Base-by-base conservation (phyloP, 1,139 yeast genomes). In the Yueomyces sp. region DNA sequence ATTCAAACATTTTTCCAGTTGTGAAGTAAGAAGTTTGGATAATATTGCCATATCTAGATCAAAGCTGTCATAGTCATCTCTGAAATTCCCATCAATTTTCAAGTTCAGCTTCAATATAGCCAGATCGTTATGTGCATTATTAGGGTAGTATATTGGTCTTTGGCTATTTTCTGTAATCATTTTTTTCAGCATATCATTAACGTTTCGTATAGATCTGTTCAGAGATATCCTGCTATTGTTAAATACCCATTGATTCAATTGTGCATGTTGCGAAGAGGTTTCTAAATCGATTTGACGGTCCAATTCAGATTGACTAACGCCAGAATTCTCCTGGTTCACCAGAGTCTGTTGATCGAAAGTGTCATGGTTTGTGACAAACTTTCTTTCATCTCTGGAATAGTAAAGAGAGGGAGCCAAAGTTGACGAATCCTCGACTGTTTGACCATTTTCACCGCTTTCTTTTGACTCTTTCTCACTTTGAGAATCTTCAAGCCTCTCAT, bases 1-100 rank as follows among this genome's bases (percentile, higher is more conserved):
- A 50, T 76, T 76, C 26, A 76, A 65, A 27, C 82, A 75, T 41
- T 46, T 45, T 12, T 40, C 41, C 3, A 60, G 48, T 40, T 59
- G 62, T 1, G 51, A 46, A 11, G 48, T 44, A 38, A 61, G 59
- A 25, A 60, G 42, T 41, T 51, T 56, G 4, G 62, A 51, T 19
- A 53, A 35, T 4, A 61, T 57, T 25, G 47, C 47, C 39, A 52
- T 56, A 42, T 57, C 62, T 37, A 59, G 37, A n/a, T 50, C 41
- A 31, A 53, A 47, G 4, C 43, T 46, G 8, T 41, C 44, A 11
- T 30, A 32, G 3, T 27, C 30, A 8, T 42, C 40, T 19, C 46
- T 43, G 27, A 48, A 50, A 27, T 49, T 45, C 3, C 60, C 62
- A 39, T 55, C 60, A n/a, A 60, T 39, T 39, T 52, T 57, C n/a